Percentiles rank a stretch among this genome's conserved stretches.
Evolutionary conservation across 2,329 filamentous ascomycete genomes (phyloP).

Genomic region (Teratosphaeria zuluensis): DNA sequence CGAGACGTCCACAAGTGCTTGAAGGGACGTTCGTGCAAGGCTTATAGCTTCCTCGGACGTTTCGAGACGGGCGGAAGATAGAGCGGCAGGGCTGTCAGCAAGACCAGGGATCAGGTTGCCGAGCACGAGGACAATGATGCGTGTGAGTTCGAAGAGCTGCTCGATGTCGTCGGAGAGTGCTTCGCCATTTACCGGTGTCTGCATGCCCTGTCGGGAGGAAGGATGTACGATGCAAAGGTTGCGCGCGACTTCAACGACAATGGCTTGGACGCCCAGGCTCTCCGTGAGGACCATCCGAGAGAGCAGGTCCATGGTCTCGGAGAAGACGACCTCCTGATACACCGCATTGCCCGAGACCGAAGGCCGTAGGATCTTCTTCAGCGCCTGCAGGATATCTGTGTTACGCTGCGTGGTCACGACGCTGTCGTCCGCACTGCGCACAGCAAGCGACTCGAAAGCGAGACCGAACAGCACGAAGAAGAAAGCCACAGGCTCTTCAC

Average conservation of each 20-base stretch:
- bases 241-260: slow-evolving; percentile 88
- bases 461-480: slow-evolving; percentile 98
- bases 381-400: slow-evolving; percentile 75
- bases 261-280: slow-evolving; percentile 74
- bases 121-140: slow-evolving; percentile 89
- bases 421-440: slow-evolving; percentile 53
- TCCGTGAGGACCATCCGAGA: slow-evolving; percentile 90
- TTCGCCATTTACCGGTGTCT: slow-evolving; percentile 36
- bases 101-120: slow-evolving; percentile 80
- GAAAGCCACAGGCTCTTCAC: slow-evolving; percentile 94
- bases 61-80: slow-evolving; percentile 38
- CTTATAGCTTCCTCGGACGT: slow-evolving; percentile 77
- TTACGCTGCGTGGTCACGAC: slow-evolving; percentile 24
- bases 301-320: slow-evolving; percentile 91
- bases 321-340: slow-evolving; percentile 90
- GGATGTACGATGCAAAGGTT: slow-evolving; percentile 86
- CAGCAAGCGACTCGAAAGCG: slow-evolving; percentile 88
- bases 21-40: slow-evolving; percentile 69
- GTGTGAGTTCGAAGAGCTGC: slow-evolving; percentile 90
- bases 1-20: slow-evolving; percentile 85
- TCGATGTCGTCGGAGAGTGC: slow-evolving; percentile 92
- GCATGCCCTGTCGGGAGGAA: slow-evolving; percentile 60
- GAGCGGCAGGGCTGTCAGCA: slow-evolving; percentile 43
- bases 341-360: slow-evolving; percentile 94
- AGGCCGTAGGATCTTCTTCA: slow-evolving; percentile 91